Evolutionary conservation across 2,329 filamentous ascomycete species (phyloP), one percentile per base, ranked within the genome.

Genomic region (Penicillium digitatum): DNA sequence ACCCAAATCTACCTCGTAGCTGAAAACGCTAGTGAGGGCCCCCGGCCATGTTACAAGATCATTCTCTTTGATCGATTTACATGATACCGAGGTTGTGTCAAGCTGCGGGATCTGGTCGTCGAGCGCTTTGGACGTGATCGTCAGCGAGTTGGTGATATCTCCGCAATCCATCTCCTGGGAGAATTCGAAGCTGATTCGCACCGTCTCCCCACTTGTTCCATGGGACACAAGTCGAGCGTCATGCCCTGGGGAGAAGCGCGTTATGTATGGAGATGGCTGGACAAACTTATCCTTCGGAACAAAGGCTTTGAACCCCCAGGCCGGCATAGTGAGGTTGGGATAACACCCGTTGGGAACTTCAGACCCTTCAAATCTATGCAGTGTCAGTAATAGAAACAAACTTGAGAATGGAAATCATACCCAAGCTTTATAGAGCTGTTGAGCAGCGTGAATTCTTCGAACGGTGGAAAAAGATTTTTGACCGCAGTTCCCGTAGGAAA

Each of bases 381-480:
- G 71, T 18, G 76, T 78, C 52, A 86, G 66, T 27, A 62, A 62
- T 83, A 86, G 6, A 83, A 84, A 52, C 81, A 82, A 42, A 64
- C 69, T 9, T 75, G 69, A 0, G 66, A 72, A 2, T 76, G 78
- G 2, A 73, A 74, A 52, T 77, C 75, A 40, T 81, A 73, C 12
- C 75, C 76, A 48, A 83, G 74, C 31, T 69, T 71, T 9, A 72
- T 66, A 1, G 73, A 66, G 0, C 81, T 80, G 2, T 68, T 65
- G 32, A 74, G 71, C 24, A 87, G 72, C 0, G 69, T 83, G 44
- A 64, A 71, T 11, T 76, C 69, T 0, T 84, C 82, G 59, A 81
- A 82, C 0, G 84, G 83, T 59, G 81, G 81, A 66, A 87, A 85
- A 16, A 87, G 66, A 59, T 85, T 86, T 64, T 81, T 82, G 58